Evolutionary conservation across 768 basidiomycete genomes (phyloP).

Genomic region (Rhizopogon vinicolor): DNA sequence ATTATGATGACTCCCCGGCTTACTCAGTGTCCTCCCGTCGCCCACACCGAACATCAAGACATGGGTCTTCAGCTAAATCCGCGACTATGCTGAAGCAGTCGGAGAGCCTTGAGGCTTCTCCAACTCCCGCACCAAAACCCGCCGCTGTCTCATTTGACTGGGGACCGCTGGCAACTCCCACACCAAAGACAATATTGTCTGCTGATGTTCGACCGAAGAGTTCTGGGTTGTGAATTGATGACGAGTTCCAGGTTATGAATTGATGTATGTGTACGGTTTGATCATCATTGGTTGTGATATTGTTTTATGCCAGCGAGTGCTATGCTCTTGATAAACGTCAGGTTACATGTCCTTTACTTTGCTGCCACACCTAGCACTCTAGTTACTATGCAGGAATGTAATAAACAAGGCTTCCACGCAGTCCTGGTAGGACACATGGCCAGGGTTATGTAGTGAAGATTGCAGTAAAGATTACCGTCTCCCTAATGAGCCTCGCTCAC

Average conservation of each 20-base stretch:
- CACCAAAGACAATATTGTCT: slow-evolving; percentile 12
- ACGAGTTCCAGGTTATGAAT: neutral
- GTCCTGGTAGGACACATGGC: too few relatives aligned
- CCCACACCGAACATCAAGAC: neutral
- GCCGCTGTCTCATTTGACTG: slow-evolving; percentile 12
- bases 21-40: slow-evolving; percentile 18
- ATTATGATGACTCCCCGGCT: slow-evolving; percentile 8
- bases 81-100: neutral
- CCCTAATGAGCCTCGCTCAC: too few relatives aligned
- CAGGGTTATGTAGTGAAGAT: too few relatives aligned
- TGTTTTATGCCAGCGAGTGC: too few relatives aligned
- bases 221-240: neutral
- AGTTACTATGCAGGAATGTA: too few relatives aligned
- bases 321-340: too few relatives aligned
- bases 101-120: neutral
- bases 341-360: too few relatives aligned
- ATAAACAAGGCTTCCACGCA: too few relatives aligned
- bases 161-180: slow-evolving; percentile 13
- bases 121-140: neutral
- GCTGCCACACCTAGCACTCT: too few relatives aligned
- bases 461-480: too few relatives aligned
- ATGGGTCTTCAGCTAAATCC: neutral
- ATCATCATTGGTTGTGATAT: too few relatives aligned
- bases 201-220: slow-evolving; percentile 6
- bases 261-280: neutral